Conservation (phyloP, 768 basidiomycete species). For the Trametes villosa region DNA sequence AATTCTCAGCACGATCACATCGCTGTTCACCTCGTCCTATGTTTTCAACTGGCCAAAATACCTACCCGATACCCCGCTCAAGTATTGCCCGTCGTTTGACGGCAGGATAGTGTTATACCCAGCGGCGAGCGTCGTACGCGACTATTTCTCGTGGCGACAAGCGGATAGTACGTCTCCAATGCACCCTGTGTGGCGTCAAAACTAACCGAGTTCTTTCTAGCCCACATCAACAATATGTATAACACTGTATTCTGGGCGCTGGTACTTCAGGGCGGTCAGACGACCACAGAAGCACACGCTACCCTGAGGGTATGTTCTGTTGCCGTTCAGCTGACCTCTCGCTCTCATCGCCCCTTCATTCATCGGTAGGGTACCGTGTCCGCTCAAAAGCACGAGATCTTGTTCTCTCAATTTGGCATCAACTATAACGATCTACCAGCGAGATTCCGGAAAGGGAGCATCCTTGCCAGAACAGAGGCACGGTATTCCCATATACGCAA, state of each 20-base stretch:
- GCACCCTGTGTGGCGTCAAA: not conserved
- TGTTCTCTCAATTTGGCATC: slow-evolving; percentile 79
- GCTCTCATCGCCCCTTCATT: not conserved
- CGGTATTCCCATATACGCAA: not conserved
- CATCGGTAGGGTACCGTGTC: slow-evolving; percentile 96
- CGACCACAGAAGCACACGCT: slow-evolving; percentile 80
- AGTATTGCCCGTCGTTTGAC: slow-evolving; percentile 92
- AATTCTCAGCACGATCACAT: slow-evolving; percentile 81
- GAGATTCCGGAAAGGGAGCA: slow-evolving; percentile 83
- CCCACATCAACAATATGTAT: slow-evolving; percentile 97
- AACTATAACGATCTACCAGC: slow-evolving; percentile 84
- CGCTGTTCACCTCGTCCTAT: slow-evolving; percentile 89
- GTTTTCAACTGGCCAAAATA: slow-evolving; percentile 84
- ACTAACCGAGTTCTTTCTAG: slow-evolving; percentile 44
- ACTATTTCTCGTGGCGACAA: slow-evolving; percentile 97
- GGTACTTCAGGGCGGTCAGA: slow-evolving; percentile 79
- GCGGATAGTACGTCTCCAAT: slow-evolving; percentile 77
- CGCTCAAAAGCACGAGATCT: slow-evolving; percentile 88
- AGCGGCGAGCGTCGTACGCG: slow-evolving; percentile 66
- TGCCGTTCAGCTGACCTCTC: not conserved
- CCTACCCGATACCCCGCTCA: slow-evolving; percentile 72
- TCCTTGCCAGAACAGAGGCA: slow-evolving; percentile 73
- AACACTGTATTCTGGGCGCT: slow-evolving; percentile 97
- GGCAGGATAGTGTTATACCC: slow-evolving; percentile 88
- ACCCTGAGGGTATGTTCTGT: slow-evolving; percentile 64